A percentile compares a stretch with the other conserved stretches of the same genome.
Evolutionary conservation across 2,329 filamentous ascomycete genomes (phyloP).

Genomic region (Colletotrichum horii): DNA sequence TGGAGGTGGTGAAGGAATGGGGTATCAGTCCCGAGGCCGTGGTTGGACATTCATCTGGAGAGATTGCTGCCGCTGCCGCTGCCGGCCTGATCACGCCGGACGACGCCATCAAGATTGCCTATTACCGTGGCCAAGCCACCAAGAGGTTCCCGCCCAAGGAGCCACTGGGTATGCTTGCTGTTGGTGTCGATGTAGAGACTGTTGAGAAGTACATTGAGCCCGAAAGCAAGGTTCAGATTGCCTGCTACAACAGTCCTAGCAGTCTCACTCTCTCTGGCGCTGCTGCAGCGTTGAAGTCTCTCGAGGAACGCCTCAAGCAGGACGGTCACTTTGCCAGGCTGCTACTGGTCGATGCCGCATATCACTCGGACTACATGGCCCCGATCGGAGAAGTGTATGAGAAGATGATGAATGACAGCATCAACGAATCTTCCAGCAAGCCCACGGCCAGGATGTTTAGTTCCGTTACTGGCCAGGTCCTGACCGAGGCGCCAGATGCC

Average conservation of each 20-base stretch:
- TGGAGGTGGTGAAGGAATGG: conserved; percentile 28
- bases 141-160: neutral
- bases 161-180: neutral
- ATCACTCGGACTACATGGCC: conserved; percentile 12
- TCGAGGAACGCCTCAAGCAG: neutral
- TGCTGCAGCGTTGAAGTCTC: neutral
- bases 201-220: neutral
- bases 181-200: neutral
- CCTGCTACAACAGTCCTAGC: conserved; percentile 4
- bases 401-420: neutral
- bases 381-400: neutral
- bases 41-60: conserved; percentile 24
- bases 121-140: neutral
- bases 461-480: neutral
- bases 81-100: conserved; percentile 16
- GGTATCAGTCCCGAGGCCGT: conserved; percentile 5
- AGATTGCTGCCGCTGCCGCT: conserved; percentile 24
- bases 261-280: conserved; percentile 10
- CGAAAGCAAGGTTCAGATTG: neutral
- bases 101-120: conserved; percentile 4
- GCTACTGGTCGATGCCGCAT: conserved; percentile 24
- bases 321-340: conserved; percentile 24
- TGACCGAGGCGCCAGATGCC: neutral
- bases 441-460: neutral
- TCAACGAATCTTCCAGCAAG: accelerated